phyloP scores from a whole-genome alignment of 352 stramenopile genomes.

The Globisporangium paddicum region DNA sequence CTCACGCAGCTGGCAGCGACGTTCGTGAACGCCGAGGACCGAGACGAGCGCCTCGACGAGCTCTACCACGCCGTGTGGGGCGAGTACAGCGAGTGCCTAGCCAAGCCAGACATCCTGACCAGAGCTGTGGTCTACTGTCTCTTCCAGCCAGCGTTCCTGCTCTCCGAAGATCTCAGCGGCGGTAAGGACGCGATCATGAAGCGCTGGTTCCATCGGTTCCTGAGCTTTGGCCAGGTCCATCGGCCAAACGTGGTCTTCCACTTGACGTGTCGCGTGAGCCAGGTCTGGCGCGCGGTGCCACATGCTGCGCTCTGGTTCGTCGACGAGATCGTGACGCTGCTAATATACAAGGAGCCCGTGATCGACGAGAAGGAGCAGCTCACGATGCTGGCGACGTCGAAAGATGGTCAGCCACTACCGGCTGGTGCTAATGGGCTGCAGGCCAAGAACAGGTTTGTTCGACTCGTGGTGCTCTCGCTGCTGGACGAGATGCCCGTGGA shows the following conservation, averaged over 20 bases:
- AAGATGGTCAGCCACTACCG: too few relatives aligned
- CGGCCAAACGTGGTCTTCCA: conserved; percentile 81
- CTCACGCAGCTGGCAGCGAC: conserved; percentile 40
- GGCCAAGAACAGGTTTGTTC: conserved; percentile 63
- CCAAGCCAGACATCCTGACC: conserved; percentile 65
- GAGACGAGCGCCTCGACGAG: conserved; percentile 24
- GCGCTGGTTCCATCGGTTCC: conserved; percentile 48
- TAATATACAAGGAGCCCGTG: conserved; percentile 78
- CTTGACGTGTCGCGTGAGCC: conserved; percentile 54
- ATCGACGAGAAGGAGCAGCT: conserved; percentile 63
- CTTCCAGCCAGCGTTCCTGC: conserved; percentile 67
- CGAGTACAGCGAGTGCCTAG: conserved; percentile 62
- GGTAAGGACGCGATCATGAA: conserved; percentile 36
- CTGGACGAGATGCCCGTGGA: conserved; percentile 50
- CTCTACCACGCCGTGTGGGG: conserved; percentile 61
- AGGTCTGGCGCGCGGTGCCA: conserved; percentile 59
- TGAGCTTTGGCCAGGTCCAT: conserved; percentile 47
- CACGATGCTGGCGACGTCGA: too few relatives aligned
- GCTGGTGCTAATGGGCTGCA: conserved; percentile 9
- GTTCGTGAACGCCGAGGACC: conserved; percentile 19
- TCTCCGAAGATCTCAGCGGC: conserved; percentile 17
- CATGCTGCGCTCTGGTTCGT: conserved; percentile 39
- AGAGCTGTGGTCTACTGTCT: conserved; percentile 58
- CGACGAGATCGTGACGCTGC: conserved; percentile 59
- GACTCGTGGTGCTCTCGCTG: conserved; percentile 62